These are phyloP conservation scores for Ceratocystis cubensis DNA, from an alignment of 2,329 filamentous ascomycete genomes.

Conservation along the genomic window DNA sequence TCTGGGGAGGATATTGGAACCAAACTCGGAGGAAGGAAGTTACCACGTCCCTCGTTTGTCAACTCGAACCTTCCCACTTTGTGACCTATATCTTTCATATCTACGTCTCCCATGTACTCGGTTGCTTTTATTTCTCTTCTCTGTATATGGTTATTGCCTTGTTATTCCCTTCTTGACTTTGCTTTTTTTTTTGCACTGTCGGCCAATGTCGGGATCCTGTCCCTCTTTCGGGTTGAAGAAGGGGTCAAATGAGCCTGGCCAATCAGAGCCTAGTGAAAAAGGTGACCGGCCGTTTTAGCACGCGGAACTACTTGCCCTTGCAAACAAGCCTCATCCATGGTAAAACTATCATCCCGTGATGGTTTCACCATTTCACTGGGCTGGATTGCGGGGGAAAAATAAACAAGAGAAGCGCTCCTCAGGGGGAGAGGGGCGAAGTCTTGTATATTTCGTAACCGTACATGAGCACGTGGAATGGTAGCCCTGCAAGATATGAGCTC, in stretches of 20 bases:
- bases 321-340: neutral
- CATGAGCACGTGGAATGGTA: no score
- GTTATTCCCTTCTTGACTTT: neutral
- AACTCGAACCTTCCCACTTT: neutral
- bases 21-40: neutral
- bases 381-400: constrained; percentile 7
- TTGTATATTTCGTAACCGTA: neutral
- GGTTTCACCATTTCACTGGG: constrained; percentile 1
- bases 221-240: neutral
- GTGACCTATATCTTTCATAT: neutral
- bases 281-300: neutral
- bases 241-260: neutral
- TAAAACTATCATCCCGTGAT: neutral
- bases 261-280: constrained; percentile 1
- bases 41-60: constrained; percentile 1
- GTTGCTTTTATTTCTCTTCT: neutral
- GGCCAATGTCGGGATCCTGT: constrained; percentile 2
- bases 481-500: no score
- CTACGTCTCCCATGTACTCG: neutral
- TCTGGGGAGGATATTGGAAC: constrained; percentile 5
- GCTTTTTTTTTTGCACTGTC: neutral
- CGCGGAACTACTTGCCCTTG: neutral
- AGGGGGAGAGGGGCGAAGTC: neutral
- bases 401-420: neutral
- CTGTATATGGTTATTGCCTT: neutral